Conservation (phyloP, 768 basidiomycete genomes). For the Amanita brunnescens region DNA sequence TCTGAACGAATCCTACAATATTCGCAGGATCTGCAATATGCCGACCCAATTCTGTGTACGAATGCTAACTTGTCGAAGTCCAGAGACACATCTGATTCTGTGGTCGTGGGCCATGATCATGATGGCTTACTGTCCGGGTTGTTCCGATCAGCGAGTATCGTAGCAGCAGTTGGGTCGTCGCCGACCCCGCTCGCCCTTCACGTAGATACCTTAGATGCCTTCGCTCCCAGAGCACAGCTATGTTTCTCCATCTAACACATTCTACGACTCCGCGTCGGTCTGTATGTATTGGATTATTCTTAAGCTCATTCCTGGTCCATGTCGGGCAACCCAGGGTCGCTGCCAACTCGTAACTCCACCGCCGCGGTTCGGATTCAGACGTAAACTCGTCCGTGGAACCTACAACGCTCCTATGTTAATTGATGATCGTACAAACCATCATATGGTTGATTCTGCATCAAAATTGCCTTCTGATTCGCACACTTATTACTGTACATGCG, state of each 20-base stretch:
- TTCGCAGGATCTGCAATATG: not conserved
- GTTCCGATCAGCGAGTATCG: conserved; percentile 27
- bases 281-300: not conserved
- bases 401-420: conserved; percentile 7
- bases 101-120: not conserved
- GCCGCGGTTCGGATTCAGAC: conserved; percentile 27
- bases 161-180: conserved; percentile 6
- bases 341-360: conserved; percentile 17
- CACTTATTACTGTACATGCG: conserved; percentile 5
- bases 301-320: not conserved
- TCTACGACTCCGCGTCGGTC: not conserved
- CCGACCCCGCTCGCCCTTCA: not conserved
- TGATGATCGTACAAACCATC: conserved; percentile 2
- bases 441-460: conserved; percentile 1
- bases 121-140: conserved; percentile 19
- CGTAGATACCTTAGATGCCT: not conserved
- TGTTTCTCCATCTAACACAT: not conserved
- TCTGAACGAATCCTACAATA: not conserved
- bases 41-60: not conserved
- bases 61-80: not conserved
- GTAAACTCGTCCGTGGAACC: conserved; percentile 29
- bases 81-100: not conserved
- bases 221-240: not conserved
- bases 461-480: conserved; percentile 2
- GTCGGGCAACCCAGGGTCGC: conserved; percentile 6